These are phyloP conservation scores for Pleurotus giganteus DNA, from an alignment of 768 basidiomycete species.

Conservation along the genomic window DNA sequence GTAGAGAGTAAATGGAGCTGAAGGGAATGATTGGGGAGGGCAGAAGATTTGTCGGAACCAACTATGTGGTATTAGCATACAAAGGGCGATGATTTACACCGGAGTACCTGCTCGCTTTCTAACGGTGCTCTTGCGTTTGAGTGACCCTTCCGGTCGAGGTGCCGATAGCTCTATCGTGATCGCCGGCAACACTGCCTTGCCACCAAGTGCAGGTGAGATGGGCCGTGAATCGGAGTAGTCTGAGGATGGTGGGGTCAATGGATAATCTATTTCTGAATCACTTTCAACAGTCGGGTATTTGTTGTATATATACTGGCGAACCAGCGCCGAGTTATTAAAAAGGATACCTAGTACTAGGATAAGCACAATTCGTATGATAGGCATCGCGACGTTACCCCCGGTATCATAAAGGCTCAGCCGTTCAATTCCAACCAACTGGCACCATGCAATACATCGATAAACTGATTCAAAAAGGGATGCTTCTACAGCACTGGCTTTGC, in stretches of 20 bases:
- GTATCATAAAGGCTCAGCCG: constrained; percentile 73
- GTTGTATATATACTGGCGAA: constrained; percentile 33
- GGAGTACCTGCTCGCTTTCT: too few relatives aligned
- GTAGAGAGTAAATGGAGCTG: constrained; percentile 58
- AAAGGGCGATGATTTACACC: too few relatives aligned
- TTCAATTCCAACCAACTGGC: constrained; percentile 56
- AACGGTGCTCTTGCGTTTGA: constrained; percentile 7
- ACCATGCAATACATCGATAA: constrained; percentile 56
- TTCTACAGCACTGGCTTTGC: constrained; percentile 33
- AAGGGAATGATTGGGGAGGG: constrained; percentile 25
- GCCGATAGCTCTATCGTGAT: constrained; percentile 22
- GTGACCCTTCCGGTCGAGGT: constrained; percentile 4
- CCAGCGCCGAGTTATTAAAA: constrained; percentile 35
- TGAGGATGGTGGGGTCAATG: constrained; percentile 75
- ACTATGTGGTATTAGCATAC: too few relatives aligned
- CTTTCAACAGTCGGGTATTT: constrained; percentile 27
- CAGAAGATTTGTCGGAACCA: too few relatives aligned
- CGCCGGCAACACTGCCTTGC: constrained; percentile 15
- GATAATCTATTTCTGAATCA: constrained; percentile 64
- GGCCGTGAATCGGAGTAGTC: constrained; percentile 67
- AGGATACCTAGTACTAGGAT: constrained; percentile 34
- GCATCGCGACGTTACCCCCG: constrained; percentile 41
- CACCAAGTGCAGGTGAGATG: constrained; percentile 45
- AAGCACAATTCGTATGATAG: neutral
- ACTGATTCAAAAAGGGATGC: constrained; percentile 51